Percentiles rank a stretch among this genome's conserved stretches.
Evolutionary conservation across 2,329 filamentous ascomycete genomes (phyloP).

Genomic region (Akanthomyces dipterigenus): DNA sequence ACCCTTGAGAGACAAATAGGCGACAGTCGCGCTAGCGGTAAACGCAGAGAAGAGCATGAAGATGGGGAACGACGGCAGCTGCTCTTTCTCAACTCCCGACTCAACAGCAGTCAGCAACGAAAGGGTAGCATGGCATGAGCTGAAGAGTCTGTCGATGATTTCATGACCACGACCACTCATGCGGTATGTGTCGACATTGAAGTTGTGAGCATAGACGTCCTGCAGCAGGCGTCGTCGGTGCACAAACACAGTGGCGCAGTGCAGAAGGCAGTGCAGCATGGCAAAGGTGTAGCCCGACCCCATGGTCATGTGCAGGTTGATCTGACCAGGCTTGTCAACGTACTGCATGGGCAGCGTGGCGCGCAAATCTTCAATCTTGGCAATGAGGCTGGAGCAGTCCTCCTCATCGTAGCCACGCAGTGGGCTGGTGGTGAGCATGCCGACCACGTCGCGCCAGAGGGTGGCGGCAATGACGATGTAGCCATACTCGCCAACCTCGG

Average conservation of each 20-base stretch:
- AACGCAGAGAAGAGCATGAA: conserved; percentile 59
- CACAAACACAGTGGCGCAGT: conserved; percentile 55
- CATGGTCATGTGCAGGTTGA: conserved; percentile 58
- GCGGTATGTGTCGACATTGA: conserved; percentile 48
- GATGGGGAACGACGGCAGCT: conserved; percentile 53
- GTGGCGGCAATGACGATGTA: conserved; percentile 55
- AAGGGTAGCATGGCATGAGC: conserved; percentile 52
- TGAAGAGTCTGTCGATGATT: conserved; percentile 50
- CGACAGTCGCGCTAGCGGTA: conserved; percentile 53
- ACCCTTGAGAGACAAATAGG: conserved; percentile 56
- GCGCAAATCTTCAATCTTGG: conserved; percentile 49
- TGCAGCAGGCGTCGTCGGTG: conserved; percentile 54
- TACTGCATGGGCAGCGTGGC: conserved; percentile 52
- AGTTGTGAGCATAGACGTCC: conserved; percentile 45
- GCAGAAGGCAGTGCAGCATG: conserved; percentile 55
- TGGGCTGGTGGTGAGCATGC: conserved; percentile 51
- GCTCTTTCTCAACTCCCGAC: conserved; percentile 49
- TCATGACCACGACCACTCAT: conserved; percentile 43
- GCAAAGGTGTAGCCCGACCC: conserved; percentile 56
- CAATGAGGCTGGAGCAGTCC: conserved; percentile 43
- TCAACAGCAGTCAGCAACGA: conserved; percentile 50
- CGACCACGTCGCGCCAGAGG: conserved; percentile 55
- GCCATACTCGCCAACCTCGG: conserved; percentile 54
- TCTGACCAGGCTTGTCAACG: conserved; percentile 54
- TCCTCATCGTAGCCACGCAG: conserved; percentile 47